Percentiles rank a stretch among this genome's conserved stretches.
Evolutionary conservation across 1,139 yeast species (phyloP).

Genomic region (Saccharomyces hybrid): DNA sequence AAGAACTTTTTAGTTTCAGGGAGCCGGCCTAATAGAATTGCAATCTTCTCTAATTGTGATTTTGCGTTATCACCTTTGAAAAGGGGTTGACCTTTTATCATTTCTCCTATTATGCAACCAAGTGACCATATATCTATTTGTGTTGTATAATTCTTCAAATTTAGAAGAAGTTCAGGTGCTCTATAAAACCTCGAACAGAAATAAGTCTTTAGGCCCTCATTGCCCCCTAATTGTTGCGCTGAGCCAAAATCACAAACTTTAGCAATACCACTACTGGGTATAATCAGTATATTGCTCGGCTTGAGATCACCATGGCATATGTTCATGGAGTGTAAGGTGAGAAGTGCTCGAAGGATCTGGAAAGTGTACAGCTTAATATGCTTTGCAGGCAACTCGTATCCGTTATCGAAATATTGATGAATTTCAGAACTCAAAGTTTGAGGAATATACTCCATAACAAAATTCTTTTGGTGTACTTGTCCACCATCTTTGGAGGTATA

Average conservation of each 20-base stretch:
- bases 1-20: background rate
- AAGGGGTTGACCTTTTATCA: background rate
- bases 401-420: background rate
- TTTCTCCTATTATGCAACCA: slow-evolving; percentile 75
- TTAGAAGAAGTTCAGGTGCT: slow-evolving; percentile 75
- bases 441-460: background rate
- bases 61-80: background rate
- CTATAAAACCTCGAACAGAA: slow-evolving; percentile 34
- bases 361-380: background rate
- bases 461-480: background rate
- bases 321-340: background rate
- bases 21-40: background rate
- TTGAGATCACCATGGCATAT: slow-evolving; percentile 69
- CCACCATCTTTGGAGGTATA: background rate
- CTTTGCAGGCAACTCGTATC: background rate
- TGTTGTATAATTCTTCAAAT: slow-evolving; percentile 65
- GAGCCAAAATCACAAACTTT: slow-evolving; percentile 96
- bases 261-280: slow-evolving; percentile 73
- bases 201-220: background rate
- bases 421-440: background rate
- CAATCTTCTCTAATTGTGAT: background rate
- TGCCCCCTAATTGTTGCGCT: slow-evolving; percentile 54
- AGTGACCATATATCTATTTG: slow-evolving; percentile 80
- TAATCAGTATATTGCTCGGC: slow-evolving; percentile 71
- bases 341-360: background rate